Evolutionary conservation across 2,329 filamentous ascomycete species (phyloP), one percentile per base, ranked within the genome.

Genomic region (Biscogniauxia marginata): DNA sequence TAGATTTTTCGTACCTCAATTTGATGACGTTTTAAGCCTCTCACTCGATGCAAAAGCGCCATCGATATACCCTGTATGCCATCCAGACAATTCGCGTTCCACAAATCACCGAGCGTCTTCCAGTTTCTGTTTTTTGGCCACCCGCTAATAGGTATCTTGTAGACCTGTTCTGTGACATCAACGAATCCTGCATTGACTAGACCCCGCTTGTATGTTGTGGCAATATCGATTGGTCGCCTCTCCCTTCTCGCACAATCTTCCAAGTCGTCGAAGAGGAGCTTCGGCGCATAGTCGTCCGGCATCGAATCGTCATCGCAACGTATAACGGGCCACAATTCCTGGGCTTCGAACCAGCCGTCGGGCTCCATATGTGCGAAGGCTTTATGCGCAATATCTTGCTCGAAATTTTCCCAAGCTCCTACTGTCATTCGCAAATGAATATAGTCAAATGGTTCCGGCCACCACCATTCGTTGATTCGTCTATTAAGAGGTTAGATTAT

Each of bases 341-440:
- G 80, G 2, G 77, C 79, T 65, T 84, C 81, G 46, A 84, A 74
- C 73, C 78, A 84, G 46, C 81, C 81, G 25, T 81, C 82, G 0
- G 81, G 81, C 11, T 70, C 68, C 0, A 84, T 71, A 43, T 75
- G 71, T n/a, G 73, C 70, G 56, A 79, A 82, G 4, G 80, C 79
- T 57, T 80, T 79, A 25, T 71, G 69, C 54, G 88, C 80, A 19
- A 84, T 71, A 49, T 83, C 74, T 1, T 64, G 64, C 52, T 78
- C 74, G 63, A 80, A 80, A 53, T 77, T 72, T 6, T 72, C 70
- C 77, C 80, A 84, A 62, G 78, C 81, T 19, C 78, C 80, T 8
- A 76, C 65, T 0, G 79, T 80, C 34, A 75, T 70, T 44, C 81
- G 77, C 0, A 77, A 78, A 65, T 84, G 81, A 46, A 84, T 78